Evolutionary conservation across 2,329 filamentous ascomycete species (phyloP).

Genomic region (Neoascochyta sp.): DNA sequence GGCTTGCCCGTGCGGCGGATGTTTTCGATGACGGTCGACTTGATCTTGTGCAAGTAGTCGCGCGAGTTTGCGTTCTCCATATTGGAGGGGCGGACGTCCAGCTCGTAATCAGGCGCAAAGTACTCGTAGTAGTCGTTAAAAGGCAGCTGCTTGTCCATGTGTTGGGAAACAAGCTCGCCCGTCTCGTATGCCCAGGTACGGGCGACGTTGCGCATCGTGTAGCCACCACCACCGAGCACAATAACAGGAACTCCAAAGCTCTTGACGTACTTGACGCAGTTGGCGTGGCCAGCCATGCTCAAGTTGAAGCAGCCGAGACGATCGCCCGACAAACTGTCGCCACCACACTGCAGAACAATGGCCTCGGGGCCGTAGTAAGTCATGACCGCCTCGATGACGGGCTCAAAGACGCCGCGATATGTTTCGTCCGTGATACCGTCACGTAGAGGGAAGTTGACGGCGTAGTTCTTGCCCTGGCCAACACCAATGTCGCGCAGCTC

Average conservation of each 20-base stretch:
- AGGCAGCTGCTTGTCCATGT: slow-evolving; percentile 77
- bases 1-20: slow-evolving; percentile 61
- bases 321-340: slow-evolving; percentile 65
- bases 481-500: slow-evolving; percentile 67
- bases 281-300: slow-evolving; percentile 67
- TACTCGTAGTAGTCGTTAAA: slow-evolving; percentile 96
- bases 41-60: slow-evolving; percentile 67
- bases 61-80: slow-evolving; percentile 69
- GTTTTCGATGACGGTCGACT: slow-evolving; percentile 62
- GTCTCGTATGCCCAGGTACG: slow-evolving; percentile 64
- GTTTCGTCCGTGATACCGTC: slow-evolving; percentile 66
- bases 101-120: slow-evolving; percentile 66
- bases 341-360: slow-evolving; percentile 66
- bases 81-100: slow-evolving; percentile 66
- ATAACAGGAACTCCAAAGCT: slow-evolving; percentile 63
- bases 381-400: slow-evolving; percentile 65
- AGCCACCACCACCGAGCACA: slow-evolving; percentile 64
- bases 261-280: slow-evolving; percentile 67
- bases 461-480: slow-evolving; percentile 63
- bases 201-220: slow-evolving; percentile 64
- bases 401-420: slow-evolving; percentile 67
- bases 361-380: slow-evolving; percentile 65
- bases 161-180: slow-evolving; percentile 77
- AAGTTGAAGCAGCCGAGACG: slow-evolving; percentile 67
- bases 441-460: slow-evolving; percentile 66